Evolutionary conservation across 495 filamentous ascomycete genomes (phyloP).

Genomic region (Cudoniella acicularis): DNA sequence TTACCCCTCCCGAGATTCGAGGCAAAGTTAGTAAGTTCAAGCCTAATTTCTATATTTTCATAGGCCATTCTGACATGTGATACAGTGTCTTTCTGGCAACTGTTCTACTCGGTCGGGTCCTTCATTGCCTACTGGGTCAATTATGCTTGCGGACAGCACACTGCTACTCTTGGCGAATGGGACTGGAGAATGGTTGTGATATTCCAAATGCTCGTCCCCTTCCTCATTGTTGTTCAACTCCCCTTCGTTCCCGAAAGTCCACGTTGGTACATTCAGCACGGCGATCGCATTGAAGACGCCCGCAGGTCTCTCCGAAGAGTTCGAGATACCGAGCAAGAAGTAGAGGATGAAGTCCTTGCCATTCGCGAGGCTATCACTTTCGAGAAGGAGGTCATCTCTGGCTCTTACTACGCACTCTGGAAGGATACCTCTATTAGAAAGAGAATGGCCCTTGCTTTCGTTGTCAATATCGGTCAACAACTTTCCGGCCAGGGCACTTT

Average conservation of each 20-base stretch:
- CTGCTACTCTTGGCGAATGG: slow-evolving; percentile 69
- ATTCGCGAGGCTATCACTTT: slow-evolving; percentile 73
- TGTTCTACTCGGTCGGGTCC: slow-evolving; percentile 77
- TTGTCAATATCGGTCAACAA: slow-evolving; percentile 68
- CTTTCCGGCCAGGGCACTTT: slow-evolving; percentile 56
- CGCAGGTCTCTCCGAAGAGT: slow-evolving; percentile 61
- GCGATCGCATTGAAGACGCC: slow-evolving; percentile 62
- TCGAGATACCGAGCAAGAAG: slow-evolving; percentile 52
- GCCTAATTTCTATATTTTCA: background rate
- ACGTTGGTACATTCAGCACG: slow-evolving; percentile 69
- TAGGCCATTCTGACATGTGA: background rate
- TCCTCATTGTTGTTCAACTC: slow-evolving; percentile 61
- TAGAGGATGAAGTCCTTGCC: slow-evolving; percentile 71
- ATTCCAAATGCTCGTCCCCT: slow-evolving; percentile 54
- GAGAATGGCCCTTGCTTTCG: slow-evolving; percentile 57
- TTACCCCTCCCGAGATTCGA: slow-evolving; percentile 52
- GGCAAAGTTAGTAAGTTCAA: slow-evolving; percentile 55
- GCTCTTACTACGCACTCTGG: slow-evolving; percentile 68
- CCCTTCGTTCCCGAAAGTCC: slow-evolving; percentile 75
- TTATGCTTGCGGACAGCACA: slow-evolving; percentile 38
- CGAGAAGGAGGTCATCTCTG: slow-evolving; percentile 68
- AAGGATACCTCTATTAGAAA: slow-evolving; percentile 67
- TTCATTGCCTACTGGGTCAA: slow-evolving; percentile 79
- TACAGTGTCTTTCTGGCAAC: slow-evolving; percentile 62
- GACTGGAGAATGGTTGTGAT: slow-evolving; percentile 51